phyloP scores from a whole-genome alignment of 495 filamentous ascomycete genomes.

The Paragyromitra xinjiangensis region DNA sequence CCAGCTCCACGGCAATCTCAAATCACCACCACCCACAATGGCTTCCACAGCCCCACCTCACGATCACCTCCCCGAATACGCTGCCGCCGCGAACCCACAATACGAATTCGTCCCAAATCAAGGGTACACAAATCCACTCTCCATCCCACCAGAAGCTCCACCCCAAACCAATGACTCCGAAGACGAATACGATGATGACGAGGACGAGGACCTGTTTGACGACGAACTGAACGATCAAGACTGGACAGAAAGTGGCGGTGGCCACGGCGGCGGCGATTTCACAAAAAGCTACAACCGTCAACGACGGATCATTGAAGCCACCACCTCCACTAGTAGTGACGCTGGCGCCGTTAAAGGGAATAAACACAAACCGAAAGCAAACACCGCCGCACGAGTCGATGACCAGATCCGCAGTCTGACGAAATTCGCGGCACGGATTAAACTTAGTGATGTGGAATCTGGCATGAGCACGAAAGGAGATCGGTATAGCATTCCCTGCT shows the following conservation, averaged over 20 bases:
- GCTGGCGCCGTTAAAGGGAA: slow-evolving; percentile 74
- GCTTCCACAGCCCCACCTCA: background rate
- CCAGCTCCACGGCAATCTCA: background rate
- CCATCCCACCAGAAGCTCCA: background rate
- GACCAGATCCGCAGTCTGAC: slow-evolving; percentile 86
- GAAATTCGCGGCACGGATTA: slow-evolving; percentile 87
- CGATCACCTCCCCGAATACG: slow-evolving; percentile 25
- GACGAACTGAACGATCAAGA: slow-evolving; percentile 69
- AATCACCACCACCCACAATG: background rate
- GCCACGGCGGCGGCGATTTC: slow-evolving; percentile 71
- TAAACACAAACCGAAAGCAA: slow-evolving; percentile 81
- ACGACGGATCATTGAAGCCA: slow-evolving; percentile 66
- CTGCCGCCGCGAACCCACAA: slow-evolving; percentile 36
- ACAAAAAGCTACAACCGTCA: slow-evolving; percentile 94
- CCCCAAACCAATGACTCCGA: slow-evolving; percentile 60
- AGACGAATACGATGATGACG: slow-evolving; percentile 68
- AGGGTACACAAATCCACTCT: slow-evolving; percentile 44
- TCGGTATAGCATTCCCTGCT: slow-evolving; percentile 56
- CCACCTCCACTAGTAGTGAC: slow-evolving; percentile 54
- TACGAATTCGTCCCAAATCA: slow-evolving; percentile 46
- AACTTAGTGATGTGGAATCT: slow-evolving; percentile 73
- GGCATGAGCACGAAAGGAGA: slow-evolving; percentile 65
- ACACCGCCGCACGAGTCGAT: slow-evolving; percentile 78
- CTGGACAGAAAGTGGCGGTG: slow-evolving; percentile 58
- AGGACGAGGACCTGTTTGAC: slow-evolving; percentile 60